phyloP scores from a whole-genome alignment of 352 stramenopile species.

The Phytopythium boreale region DNA sequence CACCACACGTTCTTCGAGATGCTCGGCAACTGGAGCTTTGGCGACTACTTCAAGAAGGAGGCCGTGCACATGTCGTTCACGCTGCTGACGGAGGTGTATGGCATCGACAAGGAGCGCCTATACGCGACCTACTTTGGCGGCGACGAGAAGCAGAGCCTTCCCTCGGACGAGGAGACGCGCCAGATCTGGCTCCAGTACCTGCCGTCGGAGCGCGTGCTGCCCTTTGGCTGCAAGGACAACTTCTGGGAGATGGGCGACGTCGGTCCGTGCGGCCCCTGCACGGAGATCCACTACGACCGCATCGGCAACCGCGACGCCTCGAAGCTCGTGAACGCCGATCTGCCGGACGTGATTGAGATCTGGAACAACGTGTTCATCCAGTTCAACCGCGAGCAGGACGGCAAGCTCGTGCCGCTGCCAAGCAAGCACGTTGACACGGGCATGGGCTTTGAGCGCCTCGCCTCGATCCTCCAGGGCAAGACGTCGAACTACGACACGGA shows the following conservation, averaged over 20 bases:
- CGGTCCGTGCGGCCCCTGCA: conserved; percentile 92
- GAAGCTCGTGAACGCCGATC: conserved; percentile 85
- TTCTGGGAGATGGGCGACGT: conserved; percentile 97
- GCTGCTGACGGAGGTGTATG: conserved; percentile 91
- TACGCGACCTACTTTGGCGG: conserved; percentile 68
- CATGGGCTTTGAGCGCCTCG: conserved; percentile 96
- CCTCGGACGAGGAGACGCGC: conserved; percentile 80
- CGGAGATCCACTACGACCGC: conserved; percentile 92
- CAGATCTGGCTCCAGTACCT: conserved; percentile 89
- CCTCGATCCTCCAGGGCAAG: conserved; percentile 93
- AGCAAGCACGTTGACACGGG: conserved; percentile 95
- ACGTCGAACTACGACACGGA: conserved; percentile 98
- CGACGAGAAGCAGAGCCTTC: conserved; percentile 49
- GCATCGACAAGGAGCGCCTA: conserved; percentile 43
- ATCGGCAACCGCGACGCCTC: conserved; percentile 89
- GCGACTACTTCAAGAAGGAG: conserved; percentile 98
- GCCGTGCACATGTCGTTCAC: conserved; percentile 93
- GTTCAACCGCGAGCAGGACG: conserved; percentile 94
- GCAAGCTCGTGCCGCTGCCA: conserved; percentile 87
- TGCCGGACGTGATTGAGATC: conserved; percentile 84
- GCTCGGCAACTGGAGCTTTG: conserved; percentile 98
- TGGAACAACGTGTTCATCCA: conserved; percentile 99
- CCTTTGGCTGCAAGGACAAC: conserved; percentile 93
- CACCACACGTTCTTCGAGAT: conserved; percentile 99
- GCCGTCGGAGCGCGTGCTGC: conserved; percentile 88